Conservation (phyloP, 2,329 filamentous ascomycete genomes). For the Sporothrix sp. region DNA sequence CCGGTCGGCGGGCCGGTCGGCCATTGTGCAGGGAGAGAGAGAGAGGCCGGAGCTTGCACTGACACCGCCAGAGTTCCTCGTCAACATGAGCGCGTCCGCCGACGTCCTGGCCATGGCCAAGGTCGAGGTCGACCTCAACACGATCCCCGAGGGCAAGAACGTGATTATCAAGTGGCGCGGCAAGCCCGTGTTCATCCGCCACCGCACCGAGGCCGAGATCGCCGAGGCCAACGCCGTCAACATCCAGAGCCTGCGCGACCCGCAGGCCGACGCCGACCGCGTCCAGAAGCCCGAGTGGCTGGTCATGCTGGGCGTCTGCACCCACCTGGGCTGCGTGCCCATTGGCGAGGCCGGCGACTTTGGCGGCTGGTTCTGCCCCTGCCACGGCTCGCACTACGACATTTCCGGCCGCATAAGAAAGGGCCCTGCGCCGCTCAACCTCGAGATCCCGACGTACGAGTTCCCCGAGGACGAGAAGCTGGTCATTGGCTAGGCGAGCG, state of each 20-base stretch:
- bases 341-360: constrained; percentile 98
- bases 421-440: constrained; percentile 93
- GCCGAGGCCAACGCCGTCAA: constrained; percentile 86
- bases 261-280: constrained; percentile 81
- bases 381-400: constrained; percentile 99
- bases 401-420: constrained; percentile 97
- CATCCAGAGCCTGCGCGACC: constrained; percentile 76
- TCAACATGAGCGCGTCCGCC: constrained; percentile 99
- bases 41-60: neutral
- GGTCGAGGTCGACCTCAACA: constrained; percentile 87
- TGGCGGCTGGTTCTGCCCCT: constrained; percentile 99
- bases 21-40: neutral
- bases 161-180: constrained; percentile 99
- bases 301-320: constrained; percentile 98
- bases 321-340: constrained; percentile 96
- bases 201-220: constrained; percentile 90
- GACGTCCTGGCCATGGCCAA: constrained; percentile 98
- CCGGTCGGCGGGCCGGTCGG: too few species aligned
- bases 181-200: constrained; percentile 99
- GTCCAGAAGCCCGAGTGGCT: constrained; percentile 99
- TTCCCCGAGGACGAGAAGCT: constrained; percentile 86
- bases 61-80: constrained; percentile 74
- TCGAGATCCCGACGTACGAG: constrained; percentile 86
- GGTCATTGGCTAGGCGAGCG: constrained; percentile 73
- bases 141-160: constrained; percentile 99